A percentile compares a stretch with the other conserved stretches of the same genome.
Conservation (phyloP, 169 alveolate genomes). For the Eimeria falciformis region DNA sequence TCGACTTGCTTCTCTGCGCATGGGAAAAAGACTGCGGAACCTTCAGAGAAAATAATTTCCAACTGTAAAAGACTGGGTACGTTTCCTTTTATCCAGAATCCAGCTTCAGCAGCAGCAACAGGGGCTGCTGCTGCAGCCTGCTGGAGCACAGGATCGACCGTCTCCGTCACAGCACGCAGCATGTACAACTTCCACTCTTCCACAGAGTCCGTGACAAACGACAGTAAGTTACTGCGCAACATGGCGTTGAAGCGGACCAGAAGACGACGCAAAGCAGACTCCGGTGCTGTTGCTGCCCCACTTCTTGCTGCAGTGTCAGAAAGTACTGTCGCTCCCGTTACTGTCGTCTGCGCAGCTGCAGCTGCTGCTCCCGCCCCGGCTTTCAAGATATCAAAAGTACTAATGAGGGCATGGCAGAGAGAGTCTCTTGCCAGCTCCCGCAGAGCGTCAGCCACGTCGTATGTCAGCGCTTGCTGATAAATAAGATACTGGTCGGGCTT, state of each 20-base stretch:
- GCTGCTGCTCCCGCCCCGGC: constrained; percentile 38
- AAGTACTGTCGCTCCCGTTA: background rate
- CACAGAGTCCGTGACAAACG: constrained; percentile 62
- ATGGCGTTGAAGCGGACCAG: constrained; percentile 50
- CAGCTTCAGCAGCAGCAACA: constrained; percentile 32
- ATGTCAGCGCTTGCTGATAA: constrained; percentile 57
- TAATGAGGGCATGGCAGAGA: constrained; percentile 57
- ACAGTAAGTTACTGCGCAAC: constrained; percentile 55
- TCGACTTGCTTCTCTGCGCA: constrained; percentile 52
- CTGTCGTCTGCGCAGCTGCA: background rate
- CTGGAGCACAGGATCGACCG: constrained; percentile 6
- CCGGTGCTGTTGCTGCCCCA: constrained; percentile 14
- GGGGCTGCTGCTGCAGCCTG: constrained; percentile 9
- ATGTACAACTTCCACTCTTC: constrained; percentile 61
- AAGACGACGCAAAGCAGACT: constrained; percentile 45
- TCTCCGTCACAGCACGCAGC: constrained; percentile 51
- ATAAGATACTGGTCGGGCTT: constrained; percentile 57
- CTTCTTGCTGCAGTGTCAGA: constrained; percentile 7
- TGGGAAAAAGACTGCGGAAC: constrained; percentile 37
- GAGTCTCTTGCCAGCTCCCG: constrained; percentile 65
- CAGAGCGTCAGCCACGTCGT: constrained; percentile 67
- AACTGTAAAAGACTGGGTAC: constrained; percentile 42
- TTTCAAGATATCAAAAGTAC: constrained; percentile 29
- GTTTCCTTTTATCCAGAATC: constrained; percentile 24
- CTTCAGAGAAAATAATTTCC: constrained; percentile 13